phyloP scores from a whole-genome alignment of 2,329 filamentous ascomycete species.

The Pochonia chlamydosporia region DNA sequence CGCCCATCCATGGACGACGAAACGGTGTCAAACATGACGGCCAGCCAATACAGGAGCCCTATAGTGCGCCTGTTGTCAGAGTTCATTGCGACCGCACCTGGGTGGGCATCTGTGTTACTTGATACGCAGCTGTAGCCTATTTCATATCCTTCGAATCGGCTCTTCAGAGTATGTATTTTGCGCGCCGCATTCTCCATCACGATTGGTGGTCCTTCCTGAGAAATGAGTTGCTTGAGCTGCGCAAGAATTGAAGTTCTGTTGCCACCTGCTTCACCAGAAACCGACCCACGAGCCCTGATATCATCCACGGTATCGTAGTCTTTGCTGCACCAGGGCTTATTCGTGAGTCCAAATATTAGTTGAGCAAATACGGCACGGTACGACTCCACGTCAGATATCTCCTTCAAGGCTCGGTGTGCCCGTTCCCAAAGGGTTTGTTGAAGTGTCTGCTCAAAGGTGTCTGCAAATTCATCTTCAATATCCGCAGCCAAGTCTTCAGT shows the following conservation, averaged over 20 bases:
- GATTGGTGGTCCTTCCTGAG: neutral
- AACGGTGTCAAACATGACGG: conserved; percentile 53
- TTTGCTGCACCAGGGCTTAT: too few species aligned
- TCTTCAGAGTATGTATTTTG: neutral
- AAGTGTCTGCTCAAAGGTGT: conserved; percentile 16
- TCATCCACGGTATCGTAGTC: conserved; percentile 15
- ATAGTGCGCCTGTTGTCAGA: conserved; percentile 32
- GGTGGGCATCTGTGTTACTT: too few species aligned
- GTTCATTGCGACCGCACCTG: neutral
- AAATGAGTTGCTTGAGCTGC: neutral
- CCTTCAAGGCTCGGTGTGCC: conserved; percentile 19
- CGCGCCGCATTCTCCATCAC: neutral
- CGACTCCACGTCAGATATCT: conserved; percentile 11
- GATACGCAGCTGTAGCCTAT: neutral
- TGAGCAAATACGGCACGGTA: conserved; percentile 10
- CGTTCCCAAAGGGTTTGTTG: conserved; percentile 25
- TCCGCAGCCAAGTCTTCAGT: conserved; percentile 19
- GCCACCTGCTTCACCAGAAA: neutral
- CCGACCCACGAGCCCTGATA: conserved; percentile 13
- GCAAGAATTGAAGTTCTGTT: neutral
- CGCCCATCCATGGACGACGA: conserved; percentile 45
- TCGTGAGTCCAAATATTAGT: conserved; percentile 12
- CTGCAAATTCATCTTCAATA: conserved; percentile 18
- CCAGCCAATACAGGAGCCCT: conserved; percentile 51
- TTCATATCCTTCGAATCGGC: neutral